Base-by-base conservation (phyloP, 2,329 filamentous ascomycete genomes). In the Alternaria angustiovoidea region DNA sequence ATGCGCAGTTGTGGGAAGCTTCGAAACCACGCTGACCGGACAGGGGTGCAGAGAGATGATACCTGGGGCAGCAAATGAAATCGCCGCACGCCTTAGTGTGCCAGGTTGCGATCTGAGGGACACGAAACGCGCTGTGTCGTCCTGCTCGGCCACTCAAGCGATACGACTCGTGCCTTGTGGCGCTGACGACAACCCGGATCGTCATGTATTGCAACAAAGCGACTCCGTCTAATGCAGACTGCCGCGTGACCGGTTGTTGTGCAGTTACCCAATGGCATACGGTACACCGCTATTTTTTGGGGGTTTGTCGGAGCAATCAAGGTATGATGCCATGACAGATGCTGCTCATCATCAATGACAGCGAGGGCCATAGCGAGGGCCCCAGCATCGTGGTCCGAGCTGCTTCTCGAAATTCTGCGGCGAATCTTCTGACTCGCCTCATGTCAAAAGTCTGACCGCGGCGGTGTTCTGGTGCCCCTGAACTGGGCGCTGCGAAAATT, bases 161-260 rank as follows among this genome's bases (percentile, higher is more conserved):
- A 92, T 63, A 88, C 0, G 92, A 89, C 73, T 96, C 97, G 22
- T 92, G 90, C 0, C 88, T 2, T 92, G 91, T 42, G 46, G 62
- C 63, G 61, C 63, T 65, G 67, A 64, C 62, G 56, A 60, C 61
- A 52, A 66, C 59, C 59, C 58, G 66, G 62, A 67, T 68, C 61
- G 59, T 66, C 61, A 67, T 57, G 44, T 62, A 58, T 64, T 52
- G 59, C 62, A 65, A 62, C 64, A 63, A 64, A 64, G 64, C 64
- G 51, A 62, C 61, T 62, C 61, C 54, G 58, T 47, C 24, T 52
- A 51, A 63, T 65, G 67, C 61, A 54, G 56, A 53, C 54, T 48
- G 64, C 67, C 61, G 69, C 59, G 60, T 63, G 62, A 62, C 65
- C 30, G 63, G 58, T 18, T 24, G 57, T 44, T 30, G 48, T 58